These are phyloP conservation scores for Dichotomocladium elegans DNA, from an alignment of 371 early-diverging fungal species.

Conservation along the genomic window DNA sequence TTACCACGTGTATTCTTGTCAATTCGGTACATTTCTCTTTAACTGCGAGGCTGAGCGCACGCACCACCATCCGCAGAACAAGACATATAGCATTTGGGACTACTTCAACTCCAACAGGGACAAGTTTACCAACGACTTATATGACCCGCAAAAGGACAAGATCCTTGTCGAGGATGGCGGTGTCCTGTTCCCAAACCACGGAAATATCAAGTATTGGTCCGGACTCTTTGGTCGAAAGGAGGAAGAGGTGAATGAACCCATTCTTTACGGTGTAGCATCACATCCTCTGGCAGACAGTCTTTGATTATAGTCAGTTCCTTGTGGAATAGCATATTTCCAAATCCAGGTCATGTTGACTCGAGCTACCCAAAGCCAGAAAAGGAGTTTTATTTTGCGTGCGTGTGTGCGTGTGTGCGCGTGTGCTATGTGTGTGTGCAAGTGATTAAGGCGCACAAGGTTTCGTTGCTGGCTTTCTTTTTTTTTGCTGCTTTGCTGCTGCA, in stretches of 20 bases:
- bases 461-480: not conserved
- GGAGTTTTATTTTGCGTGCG: no score
- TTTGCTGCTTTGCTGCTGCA: not conserved
- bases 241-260: slow-evolving; percentile 52
- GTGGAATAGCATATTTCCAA: not conserved
- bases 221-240: slow-evolving; percentile 57
- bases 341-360: not conserved
- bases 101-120: slow-evolving; percentile 60
- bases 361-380: not conserved
- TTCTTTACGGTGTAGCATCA: slow-evolving; percentile 18
- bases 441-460: not conserved
- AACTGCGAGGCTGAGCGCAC: slow-evolving; percentile 81
- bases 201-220: slow-evolving; percentile 71
- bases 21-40: slow-evolving; percentile 91
- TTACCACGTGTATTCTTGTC: slow-evolving; percentile 83
- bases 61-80: slow-evolving; percentile 29
- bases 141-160: slow-evolving; percentile 47
- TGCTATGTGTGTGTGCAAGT: no score
- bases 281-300: slow-evolving; percentile 5
- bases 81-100: slow-evolving; percentile 80
- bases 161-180: slow-evolving; percentile 48
- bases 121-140: slow-evolving; percentile 49
- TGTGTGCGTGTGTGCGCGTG: no score
- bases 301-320: not conserved
- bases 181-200: slow-evolving; percentile 60